These are phyloP conservation scores for Lumnitzera racemosa DNA, from an alignment of 345 rosid species.

Conservation along the genomic window DNA sequence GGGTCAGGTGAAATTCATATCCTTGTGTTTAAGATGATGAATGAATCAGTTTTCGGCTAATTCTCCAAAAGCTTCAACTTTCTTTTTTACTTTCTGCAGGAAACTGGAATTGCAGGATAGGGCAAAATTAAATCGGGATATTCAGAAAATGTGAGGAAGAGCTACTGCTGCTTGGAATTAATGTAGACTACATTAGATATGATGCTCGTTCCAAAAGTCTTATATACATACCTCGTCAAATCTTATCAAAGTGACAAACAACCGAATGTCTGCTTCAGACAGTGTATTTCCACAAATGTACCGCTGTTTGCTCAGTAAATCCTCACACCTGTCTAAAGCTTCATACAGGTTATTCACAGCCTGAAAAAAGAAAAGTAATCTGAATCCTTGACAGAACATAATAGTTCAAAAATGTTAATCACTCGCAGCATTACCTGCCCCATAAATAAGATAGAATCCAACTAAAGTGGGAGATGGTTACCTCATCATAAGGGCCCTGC, in stretches of 20 bases:
- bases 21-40: no score
- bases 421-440: background rate
- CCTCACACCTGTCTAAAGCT: constrained; percentile 73
- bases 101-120: no score
- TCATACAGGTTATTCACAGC: constrained; percentile 60
- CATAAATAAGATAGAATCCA: background rate
- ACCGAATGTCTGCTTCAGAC: constrained; percentile 67
- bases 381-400: no score
- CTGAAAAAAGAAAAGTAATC: constrained; percentile 21
- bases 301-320: constrained; percentile 53
- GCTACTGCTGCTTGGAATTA: no score
- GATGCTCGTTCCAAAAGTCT: background rate
- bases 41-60: no score
- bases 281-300: constrained; percentile 64
- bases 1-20: no score
- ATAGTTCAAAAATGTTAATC: background rate
- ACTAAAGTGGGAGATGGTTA: constrained; percentile 2
- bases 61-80: no score
- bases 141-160: no score
- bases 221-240: constrained; percentile 67
- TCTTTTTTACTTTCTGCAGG: no score
- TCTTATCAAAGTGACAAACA: constrained; percentile 86
- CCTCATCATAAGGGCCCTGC: constrained; percentile 45
- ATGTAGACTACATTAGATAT: no score
- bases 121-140: no score